phyloP scores from a whole-genome alignment of 345 rosid species.

The Gossypium ekmanianum region DNA sequence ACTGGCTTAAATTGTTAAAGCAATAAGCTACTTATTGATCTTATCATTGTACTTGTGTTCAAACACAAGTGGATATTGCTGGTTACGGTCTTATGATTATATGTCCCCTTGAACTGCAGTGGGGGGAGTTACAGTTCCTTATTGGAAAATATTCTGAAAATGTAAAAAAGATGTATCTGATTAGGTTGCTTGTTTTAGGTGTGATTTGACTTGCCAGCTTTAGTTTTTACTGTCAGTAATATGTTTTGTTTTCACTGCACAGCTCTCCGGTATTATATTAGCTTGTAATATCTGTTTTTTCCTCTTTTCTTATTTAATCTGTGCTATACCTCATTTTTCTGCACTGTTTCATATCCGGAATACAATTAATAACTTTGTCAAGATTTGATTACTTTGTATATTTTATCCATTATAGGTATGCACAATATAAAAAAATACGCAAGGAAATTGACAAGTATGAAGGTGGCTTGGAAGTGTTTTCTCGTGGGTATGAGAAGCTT shows the following conservation, averaged over 20 bases:
- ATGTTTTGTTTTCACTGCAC: neutral
- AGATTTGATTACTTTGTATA: neutral
- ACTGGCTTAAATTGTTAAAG: neutral
- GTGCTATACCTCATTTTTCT: slow-evolving; percentile 6
- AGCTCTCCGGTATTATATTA: neutral
- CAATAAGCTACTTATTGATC: neutral
- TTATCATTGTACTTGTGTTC: neutral
- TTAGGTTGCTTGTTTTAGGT: neutral
- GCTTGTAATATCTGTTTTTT: neutral
- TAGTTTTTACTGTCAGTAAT: slow-evolving; percentile 1
- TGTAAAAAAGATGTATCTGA: neutral
- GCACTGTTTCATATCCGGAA: slow-evolving; percentile 14
- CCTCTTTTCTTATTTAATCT: neutral
- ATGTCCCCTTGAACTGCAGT: neutral
- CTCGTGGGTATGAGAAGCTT: slow-evolving; percentile 87
- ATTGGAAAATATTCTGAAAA: neutral
- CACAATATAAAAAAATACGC: slow-evolving; percentile 63
- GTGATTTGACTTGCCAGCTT: slow-evolving; percentile 1
- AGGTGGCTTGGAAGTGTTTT: slow-evolving; percentile 85
- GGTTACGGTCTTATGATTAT: neutral
- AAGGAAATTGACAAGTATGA: slow-evolving; percentile 69
- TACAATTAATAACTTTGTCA: neutral
- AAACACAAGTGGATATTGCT: neutral
- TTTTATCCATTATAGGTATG: slow-evolving; percentile 43
- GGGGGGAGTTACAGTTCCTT: neutral